Evolutionary conservation across 2,329 filamentous ascomycete genomes (phyloP), one percentile per base, ranked within the genome.

Genomic region (Mollisiaceae sp.): DNA sequence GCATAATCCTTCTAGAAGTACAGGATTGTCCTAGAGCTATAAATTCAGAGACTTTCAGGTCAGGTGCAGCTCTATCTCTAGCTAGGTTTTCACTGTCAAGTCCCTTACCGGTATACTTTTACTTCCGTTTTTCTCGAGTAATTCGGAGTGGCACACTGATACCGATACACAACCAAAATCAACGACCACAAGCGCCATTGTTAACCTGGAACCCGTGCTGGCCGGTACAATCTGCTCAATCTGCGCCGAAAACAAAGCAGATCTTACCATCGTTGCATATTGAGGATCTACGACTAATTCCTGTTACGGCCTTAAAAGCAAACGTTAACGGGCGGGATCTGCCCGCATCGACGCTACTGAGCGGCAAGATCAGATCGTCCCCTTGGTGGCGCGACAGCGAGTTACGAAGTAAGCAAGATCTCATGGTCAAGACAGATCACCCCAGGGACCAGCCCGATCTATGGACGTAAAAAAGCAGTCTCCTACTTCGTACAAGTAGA

Each of bases 321-420:
- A 41, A 41, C 12, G 38, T 18, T 41, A 22, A 50, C 20, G n/a
- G n/a, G 24, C 50, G 24, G 50, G 50, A 54, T 54, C 50, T 54
- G 50, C 50, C 24, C 50, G 50, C 50, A 54, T 54, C 24, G 24
- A 54, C 24, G 50, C 50, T 54, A 54, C 24, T 14, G 24, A 18
- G 8, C 50, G 24, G 50, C 50, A 54, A 54, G 50, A 54, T 54
- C 50, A 54, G 24, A 54, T 54, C 50, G 50, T 35, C 50, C 11
- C 4, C 24, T 12, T 14, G 32, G 50, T 11, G 24, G 5, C n/a
- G 38, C 38, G 41, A 32, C 27, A n/a, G 41, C n/a, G 20, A 50
- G 45, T 50, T n/a, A n/a, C n/a, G n/a, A n/a, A n/a, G n/a, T n/a
- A n/a, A n/a, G n/a, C 45, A 22, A 24, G 45, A n/a, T 50, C n/a